Conservation (phyloP, 306 rosid species). For the Inga leiocalycina region DNA sequence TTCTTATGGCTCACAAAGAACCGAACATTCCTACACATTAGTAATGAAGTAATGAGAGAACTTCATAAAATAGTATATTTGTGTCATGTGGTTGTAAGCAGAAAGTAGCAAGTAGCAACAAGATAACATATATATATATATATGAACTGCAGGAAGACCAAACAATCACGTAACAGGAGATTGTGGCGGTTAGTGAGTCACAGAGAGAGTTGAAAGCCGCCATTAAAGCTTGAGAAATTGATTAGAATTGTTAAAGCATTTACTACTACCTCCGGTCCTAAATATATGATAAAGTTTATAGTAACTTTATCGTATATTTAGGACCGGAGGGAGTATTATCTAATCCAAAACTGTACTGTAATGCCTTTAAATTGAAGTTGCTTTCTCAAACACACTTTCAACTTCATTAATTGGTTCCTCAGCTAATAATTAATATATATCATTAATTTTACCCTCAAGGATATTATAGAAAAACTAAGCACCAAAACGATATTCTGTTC, state of each 20-base stretch:
- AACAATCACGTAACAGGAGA: slow-evolving; percentile 34
- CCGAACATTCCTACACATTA: slow-evolving; percentile 39
- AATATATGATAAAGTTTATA: no score
- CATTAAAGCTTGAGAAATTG: slow-evolving; percentile 26
- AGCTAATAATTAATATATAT: neutral
- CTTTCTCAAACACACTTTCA: slow-evolving; percentile 39
- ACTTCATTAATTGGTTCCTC: slow-evolving; percentile 41
- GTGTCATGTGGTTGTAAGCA: slow-evolving; percentile 5
- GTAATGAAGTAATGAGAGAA: slow-evolving; percentile 3
- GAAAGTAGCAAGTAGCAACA: slow-evolving; percentile 31
- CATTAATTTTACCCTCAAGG: slow-evolving; percentile 36
- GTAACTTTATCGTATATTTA: no score
- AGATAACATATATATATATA: neutral
- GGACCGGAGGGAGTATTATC: no score
- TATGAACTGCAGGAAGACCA: slow-evolving; percentile 22
- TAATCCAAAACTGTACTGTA: slow-evolving; percentile 18
- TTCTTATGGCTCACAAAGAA: slow-evolving; percentile 24
- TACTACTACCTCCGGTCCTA: no score
- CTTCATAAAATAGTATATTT: slow-evolving; percentile 6
- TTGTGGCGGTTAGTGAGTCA: slow-evolving; percentile 32
- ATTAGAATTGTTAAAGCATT: slow-evolving; percentile 30
- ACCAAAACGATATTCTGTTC: slow-evolving; percentile 16
- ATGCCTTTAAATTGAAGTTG: slow-evolving; percentile 10
- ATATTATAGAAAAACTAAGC: slow-evolving; percentile 35
- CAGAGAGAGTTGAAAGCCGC: slow-evolving; percentile 5